Evolutionary conservation across 768 basidiomycete species (phyloP).

Genomic region (Dacryopinax primogenitus): DNA sequence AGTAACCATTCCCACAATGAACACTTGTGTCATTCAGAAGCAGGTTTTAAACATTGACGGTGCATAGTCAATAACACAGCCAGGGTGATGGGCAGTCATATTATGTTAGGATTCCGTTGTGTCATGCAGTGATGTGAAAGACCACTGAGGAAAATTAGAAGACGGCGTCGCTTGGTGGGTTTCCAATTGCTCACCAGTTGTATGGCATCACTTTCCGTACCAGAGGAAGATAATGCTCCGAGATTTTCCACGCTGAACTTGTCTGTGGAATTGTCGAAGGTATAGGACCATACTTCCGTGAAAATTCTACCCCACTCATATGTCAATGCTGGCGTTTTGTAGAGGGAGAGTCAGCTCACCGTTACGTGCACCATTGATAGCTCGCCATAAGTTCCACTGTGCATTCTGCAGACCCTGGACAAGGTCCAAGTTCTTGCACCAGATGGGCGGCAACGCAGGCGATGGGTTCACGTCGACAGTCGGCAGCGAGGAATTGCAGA

Average conservation of each 20-base stretch:
- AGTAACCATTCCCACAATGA: too few relatives aligned
- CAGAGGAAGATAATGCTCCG: constrained; percentile 29
- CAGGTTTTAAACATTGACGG: not conserved
- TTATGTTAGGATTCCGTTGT: constrained; percentile 32
- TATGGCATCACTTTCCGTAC: constrained; percentile 36
- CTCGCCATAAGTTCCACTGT: constrained; percentile 30
- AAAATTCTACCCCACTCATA: constrained; percentile 26
- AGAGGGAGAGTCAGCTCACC: constrained; percentile 20
- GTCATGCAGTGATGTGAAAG: constrained; percentile 32
- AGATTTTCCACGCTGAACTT: constrained; percentile 32
- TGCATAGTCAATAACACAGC: not conserved
- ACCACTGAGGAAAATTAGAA: constrained; percentile 23
- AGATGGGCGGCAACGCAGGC: constrained; percentile 22
- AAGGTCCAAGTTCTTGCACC: constrained; percentile 30
- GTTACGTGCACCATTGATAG: constrained; percentile 28
- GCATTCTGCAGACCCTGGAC: constrained; percentile 28
- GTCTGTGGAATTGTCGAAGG: constrained; percentile 28
- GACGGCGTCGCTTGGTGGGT: constrained; percentile 10
- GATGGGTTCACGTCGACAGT: constrained; percentile 20
- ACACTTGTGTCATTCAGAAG: too few relatives aligned
- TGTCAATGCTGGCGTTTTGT: not conserved
- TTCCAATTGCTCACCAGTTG: constrained; percentile 20
- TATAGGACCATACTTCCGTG: constrained; percentile 34
- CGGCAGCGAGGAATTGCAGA: constrained; percentile 25
- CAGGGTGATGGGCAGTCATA: too few relatives aligned